Base-by-base conservation (phyloP, 768 basidiomycete genomes). In the Neoboletus brunneissimus region DNA sequence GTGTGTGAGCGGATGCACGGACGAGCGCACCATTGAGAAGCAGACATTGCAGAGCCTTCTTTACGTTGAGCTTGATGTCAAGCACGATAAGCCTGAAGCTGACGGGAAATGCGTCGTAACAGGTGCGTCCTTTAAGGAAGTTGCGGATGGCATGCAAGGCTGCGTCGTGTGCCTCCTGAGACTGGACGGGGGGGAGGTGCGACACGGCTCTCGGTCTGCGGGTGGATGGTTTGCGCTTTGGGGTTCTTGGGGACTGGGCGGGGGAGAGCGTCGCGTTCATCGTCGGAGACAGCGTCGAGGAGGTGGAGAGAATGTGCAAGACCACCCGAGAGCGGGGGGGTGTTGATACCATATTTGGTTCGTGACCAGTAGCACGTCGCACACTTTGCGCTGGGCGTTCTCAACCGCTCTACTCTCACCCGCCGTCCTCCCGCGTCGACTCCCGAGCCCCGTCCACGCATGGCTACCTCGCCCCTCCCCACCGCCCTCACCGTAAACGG, bases 91-190 rank as follows among this genome's bases (percentile, higher is more conserved):
- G 81, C 64, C 96, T 81, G 76, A 95, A 99, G 73, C 87, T 90
- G 76, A 98, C 92, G 25, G 97, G 97, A 66, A 99, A 95, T 32
- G 96, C 94, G 73, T 98, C 96, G 76, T 98, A 99, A 62, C 87
- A 86, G 18, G 87, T 90, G 66, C 91, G 85, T 55, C 87, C 83
- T 65, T 84, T 89, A 75, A 98, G 86, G 74, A 94, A 91, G 50
- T 74, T 74, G 50, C 96, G 81, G 66, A 99, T 94, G 53, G 81
- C 75, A 55, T 76, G 68, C 55, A 93, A 71, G 25, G 89, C 88
- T 6, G 79, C 75, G 57, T 91, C 83, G 67, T 92, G 89, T n/a
- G 78, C 72, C 42, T 90, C 89, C 56, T 71, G 76, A 0, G 76
- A 72, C 57, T 80, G 78, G 34, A 70, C 47, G 1, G 81, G 81